Evolutionary conservation across 306 rosid species (phyloP).

Genomic region (Calophaca sinica): DNA sequence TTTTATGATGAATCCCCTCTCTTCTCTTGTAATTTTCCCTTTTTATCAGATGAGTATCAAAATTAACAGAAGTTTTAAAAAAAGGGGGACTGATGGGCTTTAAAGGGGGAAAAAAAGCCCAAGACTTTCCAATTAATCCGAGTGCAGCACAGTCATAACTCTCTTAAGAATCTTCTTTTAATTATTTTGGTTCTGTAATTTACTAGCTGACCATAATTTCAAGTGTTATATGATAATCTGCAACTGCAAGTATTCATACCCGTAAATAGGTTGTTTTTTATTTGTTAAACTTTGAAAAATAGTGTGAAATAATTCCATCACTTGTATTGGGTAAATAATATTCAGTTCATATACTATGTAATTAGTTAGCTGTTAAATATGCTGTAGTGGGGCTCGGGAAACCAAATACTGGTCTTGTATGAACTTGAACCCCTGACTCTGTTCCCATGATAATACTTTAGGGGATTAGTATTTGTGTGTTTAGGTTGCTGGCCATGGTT

Average conservation of each 20-base stretch:
- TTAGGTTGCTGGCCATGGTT: not conserved
- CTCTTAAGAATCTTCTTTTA: constrained; percentile 6
- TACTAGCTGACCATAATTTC: not conserved
- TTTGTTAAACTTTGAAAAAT: not conserved
- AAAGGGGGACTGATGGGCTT: not conserved
- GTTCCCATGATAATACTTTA: not conserved
- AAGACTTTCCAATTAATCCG: not conserved
- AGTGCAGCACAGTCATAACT: not conserved
- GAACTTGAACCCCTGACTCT: not conserved
- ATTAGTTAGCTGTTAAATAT: constrained; percentile 8
- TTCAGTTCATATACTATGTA: not conserved
- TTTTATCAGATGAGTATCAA: not conserved
- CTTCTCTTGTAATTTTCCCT: not conserved
- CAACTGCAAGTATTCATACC: not conserved
- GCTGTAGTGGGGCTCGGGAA: not conserved
- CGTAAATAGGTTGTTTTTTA: not conserved
- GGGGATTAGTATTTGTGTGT: not conserved
- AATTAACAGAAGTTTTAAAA: not conserved
- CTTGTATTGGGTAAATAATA: not conserved
- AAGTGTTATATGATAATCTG: constrained; percentile 9
- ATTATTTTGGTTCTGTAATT: not conserved
- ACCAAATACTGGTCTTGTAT: constrained; percentile 23
- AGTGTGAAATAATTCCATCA: not conserved
- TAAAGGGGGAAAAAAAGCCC: not conserved
- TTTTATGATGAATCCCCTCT: not conserved